A percentile compares a stretch with the other conserved stretches of the same genome.
phyloP scores from a whole-genome alignment of 768 basidiomycete species.

The Tylopilus sp. region DNA sequence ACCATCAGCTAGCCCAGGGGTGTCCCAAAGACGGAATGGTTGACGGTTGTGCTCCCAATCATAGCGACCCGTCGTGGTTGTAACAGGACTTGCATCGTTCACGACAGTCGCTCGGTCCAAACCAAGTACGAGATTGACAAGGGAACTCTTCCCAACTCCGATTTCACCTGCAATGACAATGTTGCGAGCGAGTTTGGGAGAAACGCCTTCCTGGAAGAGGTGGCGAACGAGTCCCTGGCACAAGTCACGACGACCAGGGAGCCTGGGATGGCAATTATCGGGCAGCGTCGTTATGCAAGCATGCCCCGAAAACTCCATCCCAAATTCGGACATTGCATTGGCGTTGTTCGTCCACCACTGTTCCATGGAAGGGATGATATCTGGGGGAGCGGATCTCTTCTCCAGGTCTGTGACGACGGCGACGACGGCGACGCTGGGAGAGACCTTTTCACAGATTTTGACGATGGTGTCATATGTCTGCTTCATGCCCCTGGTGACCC shows the following conservation, averaged over 20 bases:
- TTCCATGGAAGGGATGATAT: conserved; percentile 28
- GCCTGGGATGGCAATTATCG: conserved; percentile 20
- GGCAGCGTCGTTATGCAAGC: conserved; percentile 22
- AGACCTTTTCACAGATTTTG: conserved; percentile 18
- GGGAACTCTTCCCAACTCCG: too few species aligned
- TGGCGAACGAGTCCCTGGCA: conserved; percentile 16
- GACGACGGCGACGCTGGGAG: conserved; percentile 20
- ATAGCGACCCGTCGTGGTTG: too few species aligned
- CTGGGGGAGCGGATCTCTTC: conserved; percentile 16
- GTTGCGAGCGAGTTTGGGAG: too few species aligned
- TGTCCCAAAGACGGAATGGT: conserved; percentile 23
- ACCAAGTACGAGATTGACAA: conserved; percentile 22
- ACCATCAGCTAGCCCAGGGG: conserved; percentile 14
- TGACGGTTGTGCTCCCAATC: too few species aligned
- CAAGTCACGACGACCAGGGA: conserved; percentile 16
- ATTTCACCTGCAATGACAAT: too few species aligned
- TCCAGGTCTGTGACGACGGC: conserved; percentile 34
- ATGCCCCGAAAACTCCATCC: conserved; percentile 32
- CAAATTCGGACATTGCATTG: conserved; percentile 20
- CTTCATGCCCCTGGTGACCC: conserved; percentile 27
- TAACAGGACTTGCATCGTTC: too few species aligned
- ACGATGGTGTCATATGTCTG: conserved; percentile 25
- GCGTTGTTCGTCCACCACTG: conserved; percentile 39
- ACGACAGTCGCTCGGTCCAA: too few species aligned
- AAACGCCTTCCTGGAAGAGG: conserved; percentile 14